These are phyloP conservation scores for Oryza rufipogon DNA, from an alignment of 176 grass and related monocot species.

Conservation along the genomic window DNA sequence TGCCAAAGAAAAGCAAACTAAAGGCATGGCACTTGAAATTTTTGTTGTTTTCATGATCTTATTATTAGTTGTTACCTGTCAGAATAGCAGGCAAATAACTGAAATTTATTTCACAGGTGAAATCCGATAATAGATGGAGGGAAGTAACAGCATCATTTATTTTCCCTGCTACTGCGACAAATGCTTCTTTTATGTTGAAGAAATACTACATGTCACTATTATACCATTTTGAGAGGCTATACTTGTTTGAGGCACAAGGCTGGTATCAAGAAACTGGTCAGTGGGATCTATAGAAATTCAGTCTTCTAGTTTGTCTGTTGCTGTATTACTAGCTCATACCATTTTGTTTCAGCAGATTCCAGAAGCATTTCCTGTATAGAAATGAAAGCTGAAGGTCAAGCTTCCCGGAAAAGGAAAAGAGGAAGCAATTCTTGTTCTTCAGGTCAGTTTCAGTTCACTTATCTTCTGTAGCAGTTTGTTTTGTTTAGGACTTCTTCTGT, in stretches of 20 bases:
- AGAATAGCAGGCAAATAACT: conserved; percentile 15
- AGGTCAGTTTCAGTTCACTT: conserved; percentile 38
- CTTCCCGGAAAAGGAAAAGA: conserved; percentile 61
- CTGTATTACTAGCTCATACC: neutral
- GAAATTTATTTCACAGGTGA: conserved; percentile 61
- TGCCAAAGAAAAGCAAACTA: conserved; percentile 29
- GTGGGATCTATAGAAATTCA: conserved; percentile 31
- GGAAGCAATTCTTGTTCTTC: conserved; percentile 35
- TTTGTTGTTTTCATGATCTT: conserved; percentile 33
- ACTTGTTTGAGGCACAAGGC: conserved; percentile 67
- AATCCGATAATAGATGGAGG: conserved; percentile 83
- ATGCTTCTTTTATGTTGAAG: conserved; percentile 88
- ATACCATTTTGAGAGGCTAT: conserved; percentile 88
- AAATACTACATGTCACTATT: conserved; percentile 90
- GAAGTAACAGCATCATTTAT: conserved; percentile 88
- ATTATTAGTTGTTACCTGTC: conserved; percentile 23
- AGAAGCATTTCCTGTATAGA: conserved; percentile 36
- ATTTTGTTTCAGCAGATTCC: conserved; percentile 40
- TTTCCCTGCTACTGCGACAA: conserved; percentile 86
- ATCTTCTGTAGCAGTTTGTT: conserved; percentile 1
- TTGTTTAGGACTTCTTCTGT: neutral
- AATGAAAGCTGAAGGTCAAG: conserved; percentile 55
- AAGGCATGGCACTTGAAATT: conserved; percentile 21
- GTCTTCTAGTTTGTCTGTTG: conserved; percentile 21
- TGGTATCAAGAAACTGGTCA: conserved; percentile 61